phyloP scores from a whole-genome alignment of 805 yeast species.

The Cyberlindnera mississippiensis region DNA sequence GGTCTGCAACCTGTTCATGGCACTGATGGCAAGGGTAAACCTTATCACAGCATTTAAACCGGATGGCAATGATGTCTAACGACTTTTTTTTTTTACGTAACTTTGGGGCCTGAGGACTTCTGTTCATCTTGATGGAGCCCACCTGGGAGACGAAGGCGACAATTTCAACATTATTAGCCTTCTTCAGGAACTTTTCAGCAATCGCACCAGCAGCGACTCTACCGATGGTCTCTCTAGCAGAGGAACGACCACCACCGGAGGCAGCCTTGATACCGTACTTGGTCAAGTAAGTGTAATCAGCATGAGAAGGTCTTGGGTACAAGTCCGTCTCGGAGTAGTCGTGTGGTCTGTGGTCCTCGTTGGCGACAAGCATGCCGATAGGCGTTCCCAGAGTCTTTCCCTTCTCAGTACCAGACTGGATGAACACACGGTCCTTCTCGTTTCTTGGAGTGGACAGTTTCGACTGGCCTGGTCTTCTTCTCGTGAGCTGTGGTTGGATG shows the following conservation, averaged over 20 bases:
- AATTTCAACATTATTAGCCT: conserved; percentile 81
- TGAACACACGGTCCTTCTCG: conserved; percentile 88
- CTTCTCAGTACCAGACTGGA: conserved; percentile 91
- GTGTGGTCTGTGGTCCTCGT: conserved; percentile 95
- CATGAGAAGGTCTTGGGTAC: conserved; percentile 97
- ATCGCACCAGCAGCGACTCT: conserved; percentile 98
- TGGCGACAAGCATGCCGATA: conserved; percentile 85
- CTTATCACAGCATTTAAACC: no score
- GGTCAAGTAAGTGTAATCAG: conserved; percentile 87
- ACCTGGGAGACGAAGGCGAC: conserved; percentile 96
- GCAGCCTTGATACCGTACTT: conserved; percentile 93
- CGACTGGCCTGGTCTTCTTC: conserved; percentile 98
- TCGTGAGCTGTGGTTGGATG: conserved; percentile 90
- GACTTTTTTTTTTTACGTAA: conserved; percentile 68
- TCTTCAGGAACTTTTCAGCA: conserved; percentile 84
- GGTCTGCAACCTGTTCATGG: no score
- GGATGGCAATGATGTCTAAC: conserved; percentile 72
- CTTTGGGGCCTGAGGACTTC: conserved; percentile 59
- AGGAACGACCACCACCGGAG: conserved; percentile 96
- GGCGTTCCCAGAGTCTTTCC: conserved; percentile 94
- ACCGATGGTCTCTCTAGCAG: conserved; percentile 97
- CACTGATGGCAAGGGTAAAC: no score
- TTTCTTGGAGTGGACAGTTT: conserved; percentile 91
- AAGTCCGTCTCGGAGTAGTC: conserved; percentile 94
- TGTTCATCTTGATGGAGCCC: conserved; percentile 73